Conservation (phyloP, 352 stramenopile genomes). For the Sclerospora graminicola region DNA sequence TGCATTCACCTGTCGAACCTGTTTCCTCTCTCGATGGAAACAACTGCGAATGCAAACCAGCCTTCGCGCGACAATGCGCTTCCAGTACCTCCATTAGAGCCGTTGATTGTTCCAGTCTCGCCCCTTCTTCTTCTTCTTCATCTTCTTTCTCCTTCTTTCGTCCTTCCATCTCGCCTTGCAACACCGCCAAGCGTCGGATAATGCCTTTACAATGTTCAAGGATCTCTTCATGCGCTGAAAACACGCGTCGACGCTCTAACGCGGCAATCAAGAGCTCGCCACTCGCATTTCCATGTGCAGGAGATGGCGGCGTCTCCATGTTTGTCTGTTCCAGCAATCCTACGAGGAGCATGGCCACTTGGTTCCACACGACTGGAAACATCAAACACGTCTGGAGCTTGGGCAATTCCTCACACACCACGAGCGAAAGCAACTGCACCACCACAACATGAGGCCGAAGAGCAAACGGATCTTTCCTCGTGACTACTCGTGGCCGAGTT, state of each 20-base stretch:
- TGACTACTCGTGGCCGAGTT: conserved; percentile 26
- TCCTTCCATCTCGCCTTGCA: conserved; percentile 18
- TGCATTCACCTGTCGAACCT: conserved; percentile 14
- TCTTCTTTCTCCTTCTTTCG: conserved; percentile 2
- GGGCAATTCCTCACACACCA: conserved; percentile 51
- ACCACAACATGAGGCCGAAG: conserved; percentile 47
- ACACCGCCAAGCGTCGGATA: conserved; percentile 33
- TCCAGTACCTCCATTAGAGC: conserved; percentile 43
- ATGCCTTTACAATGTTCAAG: conserved; percentile 57
- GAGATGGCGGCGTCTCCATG: conserved; percentile 15
- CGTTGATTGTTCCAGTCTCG: conserved; percentile 2
- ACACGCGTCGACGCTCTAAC: conserved; percentile 50
- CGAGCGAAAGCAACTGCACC: conserved; percentile 48
- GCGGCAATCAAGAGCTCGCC: conserved; percentile 34
- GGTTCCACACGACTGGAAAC: conserved; percentile 44
- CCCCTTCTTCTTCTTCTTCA: background rate
- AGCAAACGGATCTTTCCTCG: conserved; percentile 49
- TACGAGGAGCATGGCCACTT: conserved; percentile 43
- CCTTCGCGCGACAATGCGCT: conserved; percentile 39
- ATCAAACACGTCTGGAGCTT: conserved; percentile 26
- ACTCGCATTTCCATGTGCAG: conserved; percentile 14
- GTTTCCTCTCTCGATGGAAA: conserved; percentile 43
- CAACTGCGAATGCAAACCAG: conserved; percentile 37
- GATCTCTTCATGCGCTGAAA: conserved; percentile 65
- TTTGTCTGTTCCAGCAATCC: conserved; percentile 41